Evolutionary conservation across 805 yeast species (phyloP).

Genomic region (Ogataea nakhonphanomensis): DNA sequence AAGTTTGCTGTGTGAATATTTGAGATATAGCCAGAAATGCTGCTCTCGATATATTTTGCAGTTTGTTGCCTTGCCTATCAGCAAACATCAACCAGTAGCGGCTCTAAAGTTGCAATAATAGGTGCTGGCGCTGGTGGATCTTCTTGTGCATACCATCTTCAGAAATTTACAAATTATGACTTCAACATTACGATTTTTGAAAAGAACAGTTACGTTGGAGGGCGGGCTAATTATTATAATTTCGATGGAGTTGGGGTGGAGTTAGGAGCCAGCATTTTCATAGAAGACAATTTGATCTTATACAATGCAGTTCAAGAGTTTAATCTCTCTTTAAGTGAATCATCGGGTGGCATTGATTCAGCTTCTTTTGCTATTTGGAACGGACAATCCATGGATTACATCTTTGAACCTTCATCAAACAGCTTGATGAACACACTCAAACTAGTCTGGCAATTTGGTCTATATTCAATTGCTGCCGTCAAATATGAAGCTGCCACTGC

Average conservation of each 20-base stretch:
- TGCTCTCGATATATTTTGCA: neutral
- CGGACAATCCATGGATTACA: constrained; percentile 29
- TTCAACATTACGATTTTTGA: constrained; percentile 44
- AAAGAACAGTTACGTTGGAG: constrained; percentile 39
- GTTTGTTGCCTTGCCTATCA: constrained; percentile 3
- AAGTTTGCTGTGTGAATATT: too few species aligned
- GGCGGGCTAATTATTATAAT: constrained; percentile 40
- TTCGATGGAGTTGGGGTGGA: constrained; percentile 32
- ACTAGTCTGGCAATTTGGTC: constrained; percentile 32
- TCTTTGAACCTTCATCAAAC: constrained; percentile 3
- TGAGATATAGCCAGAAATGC: neutral
- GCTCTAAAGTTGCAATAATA: constrained; percentile 35
- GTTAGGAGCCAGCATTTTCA: constrained; percentile 46
- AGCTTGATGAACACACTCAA: constrained; percentile 12
- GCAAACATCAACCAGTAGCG: neutral
- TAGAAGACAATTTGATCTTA: constrained; percentile 38
- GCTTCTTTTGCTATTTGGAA: constrained; percentile 36
- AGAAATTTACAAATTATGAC: constrained; percentile 32
- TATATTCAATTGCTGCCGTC: constrained; percentile 24
- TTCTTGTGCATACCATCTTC: constrained; percentile 43
- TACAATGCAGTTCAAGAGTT: constrained; percentile 36
- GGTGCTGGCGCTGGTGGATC: constrained; percentile 56
- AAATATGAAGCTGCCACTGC: constrained; percentile 15
- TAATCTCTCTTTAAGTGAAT: constrained; percentile 24
- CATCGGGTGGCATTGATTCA: constrained; percentile 15